A percentile compares a stretch with the other conserved stretches of the same genome.
phyloP scores from a whole-genome alignment of 495 filamentous ascomycete species.

The Sphaerosporella brunnea region DNA sequence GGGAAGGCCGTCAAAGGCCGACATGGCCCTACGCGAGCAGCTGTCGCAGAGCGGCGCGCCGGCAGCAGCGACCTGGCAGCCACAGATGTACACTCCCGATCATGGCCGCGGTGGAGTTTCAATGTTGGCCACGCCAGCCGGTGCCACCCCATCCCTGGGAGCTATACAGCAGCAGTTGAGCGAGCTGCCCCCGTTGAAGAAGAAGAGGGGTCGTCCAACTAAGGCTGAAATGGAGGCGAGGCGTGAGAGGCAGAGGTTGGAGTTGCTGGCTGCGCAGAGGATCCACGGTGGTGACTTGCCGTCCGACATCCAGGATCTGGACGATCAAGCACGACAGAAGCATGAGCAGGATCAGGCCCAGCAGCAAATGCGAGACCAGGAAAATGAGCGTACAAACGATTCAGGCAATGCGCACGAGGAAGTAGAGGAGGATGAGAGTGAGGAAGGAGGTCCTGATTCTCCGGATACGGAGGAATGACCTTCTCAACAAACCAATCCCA shows the following conservation, averaged over 20 bases:
- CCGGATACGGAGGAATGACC: not conserved
- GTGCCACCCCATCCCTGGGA: not conserved
- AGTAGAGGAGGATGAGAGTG: not conserved
- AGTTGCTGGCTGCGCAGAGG: not conserved
- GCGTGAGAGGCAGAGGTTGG: not conserved
- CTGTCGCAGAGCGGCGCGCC: not conserved
- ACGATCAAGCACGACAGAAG: not conserved
- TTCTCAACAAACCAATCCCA: not conserved
- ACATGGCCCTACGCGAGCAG: conserved; percentile 5
- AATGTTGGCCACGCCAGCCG: not conserved
- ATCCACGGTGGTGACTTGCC: not conserved
- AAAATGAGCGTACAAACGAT: not conserved
- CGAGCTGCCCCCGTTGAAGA: not conserved
- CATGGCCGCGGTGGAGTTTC: not conserved
- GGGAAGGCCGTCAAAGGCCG: conserved; percentile 8
- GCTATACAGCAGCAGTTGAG: not conserved
- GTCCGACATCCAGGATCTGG: not conserved
- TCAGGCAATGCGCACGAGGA: not conserved
- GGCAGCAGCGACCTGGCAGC: not conserved
- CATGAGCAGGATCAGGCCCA: not conserved
- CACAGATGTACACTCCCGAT: conserved; percentile 9
- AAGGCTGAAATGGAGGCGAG: conserved; percentile 4
- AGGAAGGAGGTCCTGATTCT: not conserved
- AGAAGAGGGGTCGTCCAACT: conserved; percentile 3
- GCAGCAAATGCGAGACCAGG: not conserved